These are phyloP conservation scores for Epichloe sp. DNA, from an alignment of 2,329 filamentous ascomycete genomes.

Conservation along the genomic window DNA sequence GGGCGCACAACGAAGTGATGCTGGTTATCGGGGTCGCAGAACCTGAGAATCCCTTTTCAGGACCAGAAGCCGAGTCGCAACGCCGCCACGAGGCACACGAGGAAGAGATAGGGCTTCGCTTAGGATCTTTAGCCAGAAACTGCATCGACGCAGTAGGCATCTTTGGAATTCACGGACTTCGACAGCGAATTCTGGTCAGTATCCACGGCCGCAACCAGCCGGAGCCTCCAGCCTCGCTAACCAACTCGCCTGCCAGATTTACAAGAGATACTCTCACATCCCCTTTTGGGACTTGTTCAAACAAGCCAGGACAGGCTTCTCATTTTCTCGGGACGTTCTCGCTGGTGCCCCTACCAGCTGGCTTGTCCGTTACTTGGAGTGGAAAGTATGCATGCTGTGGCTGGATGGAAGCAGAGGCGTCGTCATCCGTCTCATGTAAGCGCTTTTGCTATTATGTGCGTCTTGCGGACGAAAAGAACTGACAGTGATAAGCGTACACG, in stretches of 20 bases:
- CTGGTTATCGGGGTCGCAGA: slow-evolving; percentile 49
- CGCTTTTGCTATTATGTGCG: neutral
- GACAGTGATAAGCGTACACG: slow-evolving; percentile 14
- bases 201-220: neutral
- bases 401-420: slow-evolving; percentile 8
- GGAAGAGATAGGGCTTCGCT: slow-evolving; percentile 28
- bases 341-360: slow-evolving; percentile 20
- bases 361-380: slow-evolving; percentile 17
- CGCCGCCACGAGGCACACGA: slow-evolving; percentile 34
- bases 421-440: slow-evolving; percentile 17
- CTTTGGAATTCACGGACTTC: slow-evolving; percentile 39
- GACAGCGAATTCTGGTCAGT: slow-evolving; percentile 40
- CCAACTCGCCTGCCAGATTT: slow-evolving; percentile 28
- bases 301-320: slow-evolving; percentile 15
- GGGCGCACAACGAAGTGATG: slow-evolving; percentile 52
- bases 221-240: neutral
- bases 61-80: slow-evolving; percentile 27
- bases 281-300: slow-evolving; percentile 33
- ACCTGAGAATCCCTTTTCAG: slow-evolving; percentile 32
- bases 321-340: slow-evolving; percentile 17
- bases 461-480: slow-evolving; percentile 1
- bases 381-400: slow-evolving; percentile 14
- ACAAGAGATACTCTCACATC: slow-evolving; percentile 34
- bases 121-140: slow-evolving; percentile 19
- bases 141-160: slow-evolving; percentile 29